phyloP scores from a whole-genome alignment of 1,284 basidiomycete species.

The Moesziomyces antarcticus region DNA sequence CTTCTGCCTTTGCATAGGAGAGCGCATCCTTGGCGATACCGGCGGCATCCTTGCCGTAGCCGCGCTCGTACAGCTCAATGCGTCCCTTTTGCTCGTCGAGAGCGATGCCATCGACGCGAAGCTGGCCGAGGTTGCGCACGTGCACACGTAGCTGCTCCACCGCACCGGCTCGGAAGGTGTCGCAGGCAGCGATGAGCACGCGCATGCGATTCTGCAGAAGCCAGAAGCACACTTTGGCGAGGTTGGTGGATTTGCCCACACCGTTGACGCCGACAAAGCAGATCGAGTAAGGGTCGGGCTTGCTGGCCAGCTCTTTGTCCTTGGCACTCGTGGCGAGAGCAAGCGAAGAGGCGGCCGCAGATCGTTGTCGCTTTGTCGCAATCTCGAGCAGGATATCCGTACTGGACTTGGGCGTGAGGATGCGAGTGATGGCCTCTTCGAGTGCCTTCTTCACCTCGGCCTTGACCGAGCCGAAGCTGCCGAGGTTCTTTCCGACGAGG shows the following conservation, averaged over 20 bases:
- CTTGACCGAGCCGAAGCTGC: conserved; percentile 73
- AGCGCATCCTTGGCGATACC: conserved; percentile 97
- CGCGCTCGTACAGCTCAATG: conserved; percentile 94
- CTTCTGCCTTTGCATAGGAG: conserved; percentile 56
- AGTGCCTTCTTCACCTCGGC: conserved; percentile 85
- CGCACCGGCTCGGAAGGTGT: conserved; percentile 97
- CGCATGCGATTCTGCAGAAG: conserved; percentile 91
- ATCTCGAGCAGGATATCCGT: conserved; percentile 88
- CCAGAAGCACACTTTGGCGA: conserved; percentile 99
- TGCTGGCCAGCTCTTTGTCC: conserved; percentile 69
- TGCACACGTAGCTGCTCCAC: conserved; percentile 98
- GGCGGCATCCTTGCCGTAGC: conserved; percentile 98
- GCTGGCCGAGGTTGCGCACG: conserved; percentile 90
- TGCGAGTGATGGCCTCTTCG: conserved; percentile 86
- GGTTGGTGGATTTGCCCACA: conserved; percentile 97
- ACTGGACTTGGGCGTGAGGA: conserved; percentile 94
- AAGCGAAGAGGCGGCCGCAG: conserved; percentile 43
- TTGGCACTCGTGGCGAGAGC: conserved; percentile 65
- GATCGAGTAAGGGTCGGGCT: conserved; percentile 86
- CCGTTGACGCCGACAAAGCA: conserved; percentile 99
- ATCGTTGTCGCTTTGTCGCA: conserved; percentile 69
- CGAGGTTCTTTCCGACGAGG: conserved; percentile 79
- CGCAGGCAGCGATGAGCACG: conserved; percentile 97
- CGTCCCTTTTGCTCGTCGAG: conserved; percentile 73
- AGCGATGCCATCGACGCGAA: conserved; percentile 69